Base-by-base conservation (phyloP, 495 filamentous ascomycete genomes). In the Cryomyces minteri region DNA sequence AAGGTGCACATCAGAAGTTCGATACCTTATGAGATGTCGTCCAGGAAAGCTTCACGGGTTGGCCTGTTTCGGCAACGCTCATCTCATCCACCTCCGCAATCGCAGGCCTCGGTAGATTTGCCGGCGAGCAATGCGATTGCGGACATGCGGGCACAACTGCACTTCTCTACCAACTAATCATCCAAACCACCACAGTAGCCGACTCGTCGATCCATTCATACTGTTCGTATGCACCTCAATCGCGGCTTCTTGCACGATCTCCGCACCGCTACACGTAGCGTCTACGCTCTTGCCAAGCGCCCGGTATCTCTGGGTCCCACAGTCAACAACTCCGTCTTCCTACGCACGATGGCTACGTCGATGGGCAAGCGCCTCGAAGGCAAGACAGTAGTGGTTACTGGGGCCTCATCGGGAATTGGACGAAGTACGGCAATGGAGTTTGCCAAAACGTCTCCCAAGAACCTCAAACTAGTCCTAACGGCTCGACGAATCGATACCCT, bases 321-420 rank as follows among this genome's bases (percentile, higher is more conserved):
- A 25, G 18, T 47, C 32, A 47, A 30, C 37, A 33, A 41, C 45
- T 38, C 9, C 28, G 8, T 18, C 28, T 10, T 48, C 43, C 31
- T 10, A 38, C 49, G 46, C 39, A 63, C 53, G 43, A 93, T 94
- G 87, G 70, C 84, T 18, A 61, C 72, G 6, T 79, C 85, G 55
- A 80, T 83, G 69, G 71, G 73, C 48, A 79, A 82, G 62, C 88
- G 90, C 67, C 82, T 98, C 39, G 73, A 81, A 50, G 87, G 87
- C 73, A 98, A 96, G 66, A 96, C 87, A 1, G 74, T 98, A 38
- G 61, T 96, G 33, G 74, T 98, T 44, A 98, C 90, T 0, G 90
- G 90, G 37, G 90, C 90, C 33, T 90, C 82, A 0, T 94, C 88
- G 2, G 90, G 90, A 39, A 98, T 98, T 57, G 90, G 90, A 2